These are phyloP conservation scores for Paecilomyces formosus DNA, from an alignment of 2,329 filamentous ascomycete species.

Conservation along the genomic window DNA sequence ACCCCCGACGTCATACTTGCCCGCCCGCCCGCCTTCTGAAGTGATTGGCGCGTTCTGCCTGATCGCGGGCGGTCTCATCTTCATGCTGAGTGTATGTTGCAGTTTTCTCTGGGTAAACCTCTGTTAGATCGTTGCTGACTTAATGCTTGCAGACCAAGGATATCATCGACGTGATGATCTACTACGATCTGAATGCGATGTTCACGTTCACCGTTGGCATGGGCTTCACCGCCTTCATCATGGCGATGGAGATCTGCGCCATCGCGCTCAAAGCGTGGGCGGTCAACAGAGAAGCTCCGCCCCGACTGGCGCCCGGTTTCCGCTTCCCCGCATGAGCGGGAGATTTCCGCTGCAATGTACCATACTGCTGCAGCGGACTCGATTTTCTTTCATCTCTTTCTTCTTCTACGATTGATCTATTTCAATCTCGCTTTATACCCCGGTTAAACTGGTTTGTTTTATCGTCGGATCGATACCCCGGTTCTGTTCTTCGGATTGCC, in stretches of 20 bases:
- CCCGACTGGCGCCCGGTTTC: constrained; percentile 19
- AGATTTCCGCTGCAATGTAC: no score
- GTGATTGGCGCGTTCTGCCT: constrained; percentile 81
- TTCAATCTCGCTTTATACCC: constrained; percentile 11
- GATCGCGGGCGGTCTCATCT: constrained; percentile 78
- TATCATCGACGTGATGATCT: constrained; percentile 68
- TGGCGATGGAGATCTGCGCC: constrained; percentile 74
- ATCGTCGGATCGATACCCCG: constrained; percentile 17
- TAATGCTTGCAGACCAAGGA: constrained; percentile 56
- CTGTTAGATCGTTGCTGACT: constrained; percentile 13
- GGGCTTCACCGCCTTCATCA: constrained; percentile 72
- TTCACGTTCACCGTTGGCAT: constrained; percentile 85
- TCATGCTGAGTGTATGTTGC: constrained; percentile 78
- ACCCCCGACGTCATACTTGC: constrained; percentile 71
- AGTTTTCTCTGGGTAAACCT: not conserved
- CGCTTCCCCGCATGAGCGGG: constrained; percentile 15
- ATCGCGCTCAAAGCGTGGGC: constrained; percentile 89
- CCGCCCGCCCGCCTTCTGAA: constrained; percentile 82
- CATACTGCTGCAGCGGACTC: not conserved
- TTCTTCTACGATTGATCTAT: constrained; percentile 6
- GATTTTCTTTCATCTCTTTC: constrained; percentile 8
- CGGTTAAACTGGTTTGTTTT: constrained; percentile 7
- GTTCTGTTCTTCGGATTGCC: constrained; percentile 9
- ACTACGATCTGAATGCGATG: constrained; percentile 77
- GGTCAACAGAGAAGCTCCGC: constrained; percentile 36